Evolutionary conservation across 2,329 filamentous ascomycete species (phyloP), one percentile per base, ranked within the genome.

Genomic region (Septoria petroselini): DNA sequence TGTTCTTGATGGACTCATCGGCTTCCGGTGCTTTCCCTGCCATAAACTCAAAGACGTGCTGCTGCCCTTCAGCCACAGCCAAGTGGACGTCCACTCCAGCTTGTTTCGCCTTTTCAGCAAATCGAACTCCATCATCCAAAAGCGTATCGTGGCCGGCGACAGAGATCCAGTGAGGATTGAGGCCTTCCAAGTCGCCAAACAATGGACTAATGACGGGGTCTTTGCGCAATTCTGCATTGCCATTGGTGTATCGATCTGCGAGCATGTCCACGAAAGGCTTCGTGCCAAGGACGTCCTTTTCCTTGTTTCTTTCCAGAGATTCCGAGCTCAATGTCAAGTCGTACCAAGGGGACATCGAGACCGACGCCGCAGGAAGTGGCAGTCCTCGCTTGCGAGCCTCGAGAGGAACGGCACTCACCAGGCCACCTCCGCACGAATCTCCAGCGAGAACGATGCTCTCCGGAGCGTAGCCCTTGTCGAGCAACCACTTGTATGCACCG

Each of bases 401-500:
- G 6, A 64, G 51, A 11, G 59, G 57, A 2, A 64, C 60, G 3
- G 54, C 50, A 3, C 58, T 54, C 1, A 61, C 50, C 4, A 64
- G 49, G 1, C 59, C 60, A 5, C 62, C 62, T 8, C 62, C 62
- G 34, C 60, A 62, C 2, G 56, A 60, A 41, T 64, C 62, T 14
- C 62, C 62, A 1, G 57, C 57, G 1, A 55, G 42, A 19, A 60
- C 54, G 34, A 64, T 58, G 18, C 61, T 59, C 33, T 57, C 46
- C 0, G 56, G 33, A 2, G 53, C 14, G 40, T 53, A 62, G 0
- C 72, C 71, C 53, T 78, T 70, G 48, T 76, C 71, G 5, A 77
- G 64, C 1, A 82, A 68, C 64, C 75, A 77, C 50, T 78, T 73
- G 0, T 75, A 79, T 2, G 71, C 78, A 57, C 81, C 77, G 55